Evolutionary conservation across 192 early-diverging fungal genomes (phyloP).

Genomic region (Podila horticola): DNA sequence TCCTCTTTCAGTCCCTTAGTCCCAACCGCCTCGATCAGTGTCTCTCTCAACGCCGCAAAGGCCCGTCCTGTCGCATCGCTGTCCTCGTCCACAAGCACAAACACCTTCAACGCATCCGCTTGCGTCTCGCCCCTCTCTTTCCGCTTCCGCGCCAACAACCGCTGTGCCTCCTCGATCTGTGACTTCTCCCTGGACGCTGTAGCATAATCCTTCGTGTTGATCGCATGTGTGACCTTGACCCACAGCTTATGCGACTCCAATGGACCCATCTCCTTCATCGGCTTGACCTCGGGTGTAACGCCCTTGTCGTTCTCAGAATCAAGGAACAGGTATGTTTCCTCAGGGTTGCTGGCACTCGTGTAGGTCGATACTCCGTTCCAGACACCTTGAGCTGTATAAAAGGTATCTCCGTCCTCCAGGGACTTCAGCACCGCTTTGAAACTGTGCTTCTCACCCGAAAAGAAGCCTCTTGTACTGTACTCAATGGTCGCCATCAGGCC

Average conservation of each 20-base stretch:
- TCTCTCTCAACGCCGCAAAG: slow-evolving; percentile 7
- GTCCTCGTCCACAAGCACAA: slow-evolving; percentile 25
- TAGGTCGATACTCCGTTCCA: slow-evolving; percentile 72
- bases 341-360: slow-evolving; percentile 1
- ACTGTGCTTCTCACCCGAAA: slow-evolving; percentile 80
- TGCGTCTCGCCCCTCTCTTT: slow-evolving; percentile 55
- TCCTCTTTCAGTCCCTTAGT: slow-evolving; percentile 35
- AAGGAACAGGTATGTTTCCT: slow-evolving; percentile 55
- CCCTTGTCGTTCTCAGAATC: slow-evolving; percentile 64
- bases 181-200: slow-evolving; percentile 76
- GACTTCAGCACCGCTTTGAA: slow-evolving; percentile 67
- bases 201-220: slow-evolving; percentile 71
- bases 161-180: slow-evolving; percentile 73
- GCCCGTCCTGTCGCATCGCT: slow-evolving; percentile 16
- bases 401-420: neutral
- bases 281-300: slow-evolving; percentile 64
- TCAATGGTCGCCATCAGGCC: slow-evolving; percentile 63
- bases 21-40: slow-evolving; percentile 15
- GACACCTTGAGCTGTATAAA: slow-evolving; percentile 57
- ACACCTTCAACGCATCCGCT: slow-evolving; percentile 32
- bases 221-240: slow-evolving; percentile 72
- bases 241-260: slow-evolving; percentile 80
- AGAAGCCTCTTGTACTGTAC: slow-evolving; percentile 77
- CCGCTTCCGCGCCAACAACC: slow-evolving; percentile 70
- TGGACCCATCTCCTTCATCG: slow-evolving; percentile 66